These are phyloP conservation scores for Pholiota microspora DNA, from an alignment of 768 basidiomycete species.

Conservation along the genomic window DNA sequence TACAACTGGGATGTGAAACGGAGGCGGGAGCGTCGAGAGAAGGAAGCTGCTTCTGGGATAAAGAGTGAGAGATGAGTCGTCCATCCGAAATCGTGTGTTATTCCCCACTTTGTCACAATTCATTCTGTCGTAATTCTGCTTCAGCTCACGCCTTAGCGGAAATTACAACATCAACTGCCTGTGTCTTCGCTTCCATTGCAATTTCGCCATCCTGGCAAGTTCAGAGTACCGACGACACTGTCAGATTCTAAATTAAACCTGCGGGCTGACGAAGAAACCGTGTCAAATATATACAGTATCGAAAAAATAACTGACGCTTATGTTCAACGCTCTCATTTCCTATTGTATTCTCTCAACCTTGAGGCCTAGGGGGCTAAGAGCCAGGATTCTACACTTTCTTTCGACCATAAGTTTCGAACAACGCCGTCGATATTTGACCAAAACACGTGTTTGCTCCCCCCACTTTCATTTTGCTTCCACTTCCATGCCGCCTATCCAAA, in stretches of 20 bases:
- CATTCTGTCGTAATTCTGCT: background rate
- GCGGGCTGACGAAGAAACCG: too few relatives aligned
- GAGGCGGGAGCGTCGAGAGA: slow-evolving; percentile 54
- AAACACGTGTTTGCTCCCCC: background rate
- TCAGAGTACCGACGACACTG: background rate
- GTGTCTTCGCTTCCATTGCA: background rate
- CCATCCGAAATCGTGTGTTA: too few relatives aligned
- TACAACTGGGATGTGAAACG: slow-evolving; percentile 96
- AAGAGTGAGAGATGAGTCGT: background rate
- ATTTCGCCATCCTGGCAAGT: background rate
- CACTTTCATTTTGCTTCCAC: background rate
- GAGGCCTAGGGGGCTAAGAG: too few relatives aligned
- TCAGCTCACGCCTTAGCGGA: background rate
- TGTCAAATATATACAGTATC: too few relatives aligned
- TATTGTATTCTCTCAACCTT: too few relatives aligned
- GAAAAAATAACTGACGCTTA: too few relatives aligned
- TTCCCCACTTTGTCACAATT: background rate
- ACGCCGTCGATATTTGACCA: too few relatives aligned
- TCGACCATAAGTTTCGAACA: too few relatives aligned
- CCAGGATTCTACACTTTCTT: too few relatives aligned
- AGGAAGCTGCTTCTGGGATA: slow-evolving; percentile 13
- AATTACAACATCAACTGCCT: background rate
- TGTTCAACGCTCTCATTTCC: background rate
- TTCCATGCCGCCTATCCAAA: background rate
- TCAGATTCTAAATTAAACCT: background rate